Evolutionary conservation across 352 stramenopile genomes (phyloP).

Genomic region (Globisporangium nagaii): DNA sequence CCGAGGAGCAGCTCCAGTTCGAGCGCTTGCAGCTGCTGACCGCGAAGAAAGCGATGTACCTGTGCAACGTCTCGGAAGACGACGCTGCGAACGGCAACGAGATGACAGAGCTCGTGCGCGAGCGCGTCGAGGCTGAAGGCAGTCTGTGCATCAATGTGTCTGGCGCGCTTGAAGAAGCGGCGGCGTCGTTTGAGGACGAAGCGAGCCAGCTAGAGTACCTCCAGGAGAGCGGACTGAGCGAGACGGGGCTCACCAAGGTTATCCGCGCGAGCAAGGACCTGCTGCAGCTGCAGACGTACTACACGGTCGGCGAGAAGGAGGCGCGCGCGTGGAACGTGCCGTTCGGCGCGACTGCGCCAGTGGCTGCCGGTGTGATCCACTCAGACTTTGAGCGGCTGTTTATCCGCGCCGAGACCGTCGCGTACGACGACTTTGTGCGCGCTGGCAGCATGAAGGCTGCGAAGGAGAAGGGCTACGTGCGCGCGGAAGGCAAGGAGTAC

Average conservation of each 20-base stretch:
- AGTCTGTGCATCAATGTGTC: conserved; percentile 72
- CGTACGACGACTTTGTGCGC: conserved; percentile 94
- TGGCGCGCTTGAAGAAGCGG: conserved; percentile 70
- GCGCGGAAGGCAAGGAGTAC: conserved; percentile 98
- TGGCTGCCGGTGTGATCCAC: conserved; percentile 80
- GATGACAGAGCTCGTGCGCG: conserved; percentile 82
- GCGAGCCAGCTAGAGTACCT: conserved; percentile 94
- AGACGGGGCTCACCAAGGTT: conserved; percentile 79
- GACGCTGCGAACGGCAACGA: conserved; percentile 93
- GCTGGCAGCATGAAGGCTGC: conserved; percentile 91
- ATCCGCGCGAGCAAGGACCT: conserved; percentile 91
- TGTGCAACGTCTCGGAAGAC: conserved; percentile 95
- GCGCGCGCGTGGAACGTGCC: conserved; percentile 80
- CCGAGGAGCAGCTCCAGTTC: conserved; percentile 84
- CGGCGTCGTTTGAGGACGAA: conserved; percentile 79
- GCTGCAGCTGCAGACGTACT: conserved; percentile 96
- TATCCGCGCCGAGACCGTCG: conserved; percentile 92
- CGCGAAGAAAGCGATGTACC: conserved; percentile 95
- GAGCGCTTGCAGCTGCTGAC: conserved; percentile 83
- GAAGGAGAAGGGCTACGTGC: conserved; percentile 92
- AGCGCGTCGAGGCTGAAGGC: conserved; percentile 62
- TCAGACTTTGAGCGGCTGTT: conserved; percentile 86
- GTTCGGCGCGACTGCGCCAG: conserved; percentile 61
- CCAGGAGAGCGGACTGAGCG: conserved; percentile 64
- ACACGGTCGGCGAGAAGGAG: conserved; percentile 89